A percentile compares a stretch with the other conserved stretches of the same genome.
Evolutionary conservation across 2,329 filamentous ascomycete genomes (phyloP).

Genomic region (Paecilomyces fulvus): DNA sequence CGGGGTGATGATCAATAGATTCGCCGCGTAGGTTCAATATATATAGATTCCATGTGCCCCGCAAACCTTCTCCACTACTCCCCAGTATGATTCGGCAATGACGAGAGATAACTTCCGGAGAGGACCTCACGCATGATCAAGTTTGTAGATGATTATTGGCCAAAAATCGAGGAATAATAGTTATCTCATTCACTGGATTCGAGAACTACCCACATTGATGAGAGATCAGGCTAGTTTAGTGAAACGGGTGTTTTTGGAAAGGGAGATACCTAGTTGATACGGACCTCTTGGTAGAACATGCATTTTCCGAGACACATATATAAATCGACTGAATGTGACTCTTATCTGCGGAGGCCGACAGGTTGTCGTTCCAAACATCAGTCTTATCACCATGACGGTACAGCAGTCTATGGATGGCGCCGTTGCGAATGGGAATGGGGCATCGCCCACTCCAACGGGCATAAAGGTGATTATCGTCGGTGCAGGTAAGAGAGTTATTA

Average conservation of each 20-base stretch:
- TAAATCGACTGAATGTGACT: not conserved
- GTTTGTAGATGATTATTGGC: not conserved
- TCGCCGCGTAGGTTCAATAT: not conserved
- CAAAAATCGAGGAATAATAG: not conserved
- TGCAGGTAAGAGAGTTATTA: conserved; percentile 25
- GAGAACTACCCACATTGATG: not conserved
- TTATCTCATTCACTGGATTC: not conserved
- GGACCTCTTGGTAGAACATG: not conserved
- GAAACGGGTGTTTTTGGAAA: not conserved
- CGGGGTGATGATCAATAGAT: not conserved
- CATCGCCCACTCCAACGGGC: conserved; percentile 26
- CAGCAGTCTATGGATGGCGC: conserved; percentile 1
- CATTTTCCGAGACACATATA: not conserved
- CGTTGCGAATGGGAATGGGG: conserved; percentile 12
- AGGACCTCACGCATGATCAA: not conserved
- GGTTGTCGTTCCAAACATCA: conserved; percentile 2
- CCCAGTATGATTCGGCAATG: not conserved
- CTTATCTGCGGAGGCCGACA: not conserved
- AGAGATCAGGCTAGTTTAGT: not conserved
- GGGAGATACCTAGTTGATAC: not conserved
- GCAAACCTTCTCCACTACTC: not conserved
- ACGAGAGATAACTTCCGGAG: not conserved
- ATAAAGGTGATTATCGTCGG: conserved; percentile 45
- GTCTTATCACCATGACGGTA: conserved; percentile 5
- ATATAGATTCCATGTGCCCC: not conserved